Evolutionary conservation across 495 filamentous ascomycete species (phyloP).

Genomic region (Aspergillus heteromorphus): DNA sequence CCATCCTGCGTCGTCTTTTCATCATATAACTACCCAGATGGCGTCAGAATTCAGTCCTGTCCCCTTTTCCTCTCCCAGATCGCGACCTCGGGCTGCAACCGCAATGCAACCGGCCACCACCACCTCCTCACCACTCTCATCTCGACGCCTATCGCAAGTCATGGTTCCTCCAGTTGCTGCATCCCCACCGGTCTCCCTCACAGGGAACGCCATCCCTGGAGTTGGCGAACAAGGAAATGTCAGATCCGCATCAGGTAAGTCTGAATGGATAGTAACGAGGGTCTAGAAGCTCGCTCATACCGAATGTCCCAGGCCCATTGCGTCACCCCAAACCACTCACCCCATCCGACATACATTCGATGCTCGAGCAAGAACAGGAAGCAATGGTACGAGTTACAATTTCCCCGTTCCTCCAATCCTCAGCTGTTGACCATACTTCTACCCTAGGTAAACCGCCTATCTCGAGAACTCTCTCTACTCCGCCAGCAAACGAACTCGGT

Average conservation of each 20-base stretch:
- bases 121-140: conserved; percentile 33
- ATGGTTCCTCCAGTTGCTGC: conserved; percentile 43
- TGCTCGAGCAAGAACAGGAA: conserved; percentile 91
- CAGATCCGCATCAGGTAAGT: conserved; percentile 51
- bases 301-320: conserved; percentile 46
- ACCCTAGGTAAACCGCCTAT: conserved; percentile 79
- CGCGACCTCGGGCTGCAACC: conserved; percentile 45
- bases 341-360: conserved; percentile 75
- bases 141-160: conserved; percentile 43
- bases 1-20: not conserved
- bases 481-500: conserved; percentile 79
- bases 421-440: not conserved
- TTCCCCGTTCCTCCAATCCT: not conserved
- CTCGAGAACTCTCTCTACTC: conserved; percentile 74
- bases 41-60: conserved; percentile 59
- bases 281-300: not conserved
- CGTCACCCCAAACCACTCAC: conserved; percentile 82
- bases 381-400: conserved; percentile 68
- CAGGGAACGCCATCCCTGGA: conserved; percentile 23
- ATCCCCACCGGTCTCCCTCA: conserved; percentile 26
- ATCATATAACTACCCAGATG: conserved; percentile 38
- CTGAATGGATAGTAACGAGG: not conserved
- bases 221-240: conserved; percentile 51
- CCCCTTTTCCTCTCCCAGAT: conserved; percentile 46
- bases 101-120: conserved; percentile 41